Conservation (phyloP, 1,284 basidiomycete genomes). For the Pseudozyma sp. region DNA sequence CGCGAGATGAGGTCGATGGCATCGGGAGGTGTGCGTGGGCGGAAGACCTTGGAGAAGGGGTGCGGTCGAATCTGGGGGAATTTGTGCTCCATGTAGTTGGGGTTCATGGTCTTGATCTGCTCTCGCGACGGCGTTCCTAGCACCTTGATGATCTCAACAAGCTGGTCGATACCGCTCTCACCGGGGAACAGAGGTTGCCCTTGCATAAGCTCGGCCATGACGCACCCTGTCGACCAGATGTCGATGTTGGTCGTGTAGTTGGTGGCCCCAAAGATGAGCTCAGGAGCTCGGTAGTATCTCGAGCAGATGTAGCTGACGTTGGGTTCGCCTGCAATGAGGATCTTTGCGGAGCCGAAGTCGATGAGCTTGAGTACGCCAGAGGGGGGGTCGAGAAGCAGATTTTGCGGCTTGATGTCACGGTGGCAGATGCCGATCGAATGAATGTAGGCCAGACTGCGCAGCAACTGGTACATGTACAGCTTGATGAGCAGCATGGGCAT, state of each 20-base stretch:
- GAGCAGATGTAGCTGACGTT: slow-evolving; percentile 99
- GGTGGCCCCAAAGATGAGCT: slow-evolving; percentile 98
- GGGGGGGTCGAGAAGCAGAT: slow-evolving; percentile 93
- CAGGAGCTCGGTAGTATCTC: slow-evolving; percentile 97
- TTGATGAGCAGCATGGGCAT: slow-evolving; percentile 99
- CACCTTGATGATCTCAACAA: slow-evolving; percentile 99
- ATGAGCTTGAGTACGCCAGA: slow-evolving; percentile 97
- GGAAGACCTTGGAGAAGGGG: slow-evolving; percentile 83
- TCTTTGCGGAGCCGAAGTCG: slow-evolving; percentile 99
- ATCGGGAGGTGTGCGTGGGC: slow-evolving; percentile 93
- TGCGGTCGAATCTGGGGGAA: slow-evolving; percentile 98
- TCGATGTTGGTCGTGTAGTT: slow-evolving; percentile 99
- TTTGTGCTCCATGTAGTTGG: slow-evolving; percentile 99
- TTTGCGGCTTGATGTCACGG: slow-evolving; percentile 99
- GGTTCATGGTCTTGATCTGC: slow-evolving; percentile 99
- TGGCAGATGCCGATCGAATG: slow-evolving; percentile 90
- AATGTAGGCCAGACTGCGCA: slow-evolving; percentile 96
- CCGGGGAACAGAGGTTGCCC: slow-evolving; percentile 98
- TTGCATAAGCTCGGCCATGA: slow-evolving; percentile 99
- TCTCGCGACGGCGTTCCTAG: slow-evolving; percentile 97
- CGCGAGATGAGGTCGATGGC: slow-evolving; percentile 96
- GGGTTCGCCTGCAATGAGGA: slow-evolving; percentile 94
- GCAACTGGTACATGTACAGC: slow-evolving; percentile 95
- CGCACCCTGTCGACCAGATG: slow-evolving; percentile 99
- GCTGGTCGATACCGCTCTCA: slow-evolving; percentile 98